Evolutionary conservation across 2,329 filamentous ascomycete genomes (phyloP).

Genomic region (Chrysoporthe cubensis): DNA sequence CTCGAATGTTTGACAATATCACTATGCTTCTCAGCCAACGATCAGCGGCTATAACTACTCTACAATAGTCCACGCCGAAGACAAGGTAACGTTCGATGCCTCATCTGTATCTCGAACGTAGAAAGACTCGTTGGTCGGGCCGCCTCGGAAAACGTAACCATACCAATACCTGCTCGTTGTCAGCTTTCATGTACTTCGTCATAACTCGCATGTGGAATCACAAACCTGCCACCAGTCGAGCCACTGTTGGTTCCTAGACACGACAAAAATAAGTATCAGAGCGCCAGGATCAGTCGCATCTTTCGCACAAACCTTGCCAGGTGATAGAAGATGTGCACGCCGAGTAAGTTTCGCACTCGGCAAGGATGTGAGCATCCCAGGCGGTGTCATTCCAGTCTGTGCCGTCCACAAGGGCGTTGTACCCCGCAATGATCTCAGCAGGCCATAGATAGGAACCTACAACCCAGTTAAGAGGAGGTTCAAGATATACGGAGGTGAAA

Average conservation of each 20-base stretch:
- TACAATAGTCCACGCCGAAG: conserved; percentile 21
- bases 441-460: conserved; percentile 22
- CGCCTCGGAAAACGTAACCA: conserved; percentile 27
- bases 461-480: conserved; percentile 25
- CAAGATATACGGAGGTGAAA: conserved; percentile 24
- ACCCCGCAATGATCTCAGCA: conserved; percentile 26
- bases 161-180: conserved; percentile 21
- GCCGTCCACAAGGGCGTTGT: conserved; percentile 10
- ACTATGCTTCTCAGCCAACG: background rate
- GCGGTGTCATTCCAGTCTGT: conserved; percentile 19
- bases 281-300: background rate
- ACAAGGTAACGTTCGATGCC: conserved; percentile 11
- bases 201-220: background rate
- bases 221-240: conserved; percentile 20
- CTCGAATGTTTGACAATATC: background rate
- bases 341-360: conserved; percentile 17
- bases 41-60: background rate
- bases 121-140: conserved; percentile 20
- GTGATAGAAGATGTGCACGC: conserved; percentile 25
- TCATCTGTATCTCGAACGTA: conserved; percentile 20
- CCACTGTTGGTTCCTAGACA: conserved; percentile 20
- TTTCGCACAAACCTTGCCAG: conserved; percentile 19
- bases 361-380: conserved; percentile 21
- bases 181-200: background rate
- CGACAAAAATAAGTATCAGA: too few species aligned